Evolutionary conservation across 78 protist genomes (phyloP), one percentile per base, ranked within the genome.

Genomic region (Tieghemostelium lacteum): DNA sequence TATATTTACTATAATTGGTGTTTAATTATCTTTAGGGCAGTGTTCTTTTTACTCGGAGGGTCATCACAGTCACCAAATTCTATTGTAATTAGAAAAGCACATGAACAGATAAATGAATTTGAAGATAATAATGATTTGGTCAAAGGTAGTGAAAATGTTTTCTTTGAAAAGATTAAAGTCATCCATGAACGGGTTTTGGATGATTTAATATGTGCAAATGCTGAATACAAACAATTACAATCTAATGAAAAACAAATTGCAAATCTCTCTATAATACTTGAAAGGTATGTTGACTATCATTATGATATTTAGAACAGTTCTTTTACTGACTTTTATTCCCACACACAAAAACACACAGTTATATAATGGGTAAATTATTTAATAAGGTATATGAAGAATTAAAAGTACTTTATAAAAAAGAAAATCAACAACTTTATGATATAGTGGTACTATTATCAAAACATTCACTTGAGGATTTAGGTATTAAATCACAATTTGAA

Each of bases 141-240:
- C 33, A 57, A 52, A 73, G 20, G 63, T n/a, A 66, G 33, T 19
- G 16, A 45, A 34, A 33, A 29, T 55, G 0, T 54, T 34, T 12
- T 55, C n/a, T 26, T 19, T 6, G 65, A 60, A 60, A 10, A 12
- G 12, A 8, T 83, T 2, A 3, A 26, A 8, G 20, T 73, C 20
- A 55, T 83, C 19, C 73, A 83, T 22, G 75, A 83, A 33, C 66
- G 61, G 45, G 29, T 69, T 29, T 22, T 69, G 42, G 78, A 83
- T 69, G 91, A 83, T 69, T 57, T 83, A 42, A 74, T 83, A 8
- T 83, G 91, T 49, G 91, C 91, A 57, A 70, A 69, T 83, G 91
- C 78, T 14, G 91, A 83, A 69, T 83, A 69, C 33, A 83, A 83
- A 83, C 66, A 66, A 69, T 33, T 83, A 45, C 76, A 69, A 58